Conservation (phyloP, 2,329 filamentous ascomycete species). For the Aspergillus calidoustus region DNA sequence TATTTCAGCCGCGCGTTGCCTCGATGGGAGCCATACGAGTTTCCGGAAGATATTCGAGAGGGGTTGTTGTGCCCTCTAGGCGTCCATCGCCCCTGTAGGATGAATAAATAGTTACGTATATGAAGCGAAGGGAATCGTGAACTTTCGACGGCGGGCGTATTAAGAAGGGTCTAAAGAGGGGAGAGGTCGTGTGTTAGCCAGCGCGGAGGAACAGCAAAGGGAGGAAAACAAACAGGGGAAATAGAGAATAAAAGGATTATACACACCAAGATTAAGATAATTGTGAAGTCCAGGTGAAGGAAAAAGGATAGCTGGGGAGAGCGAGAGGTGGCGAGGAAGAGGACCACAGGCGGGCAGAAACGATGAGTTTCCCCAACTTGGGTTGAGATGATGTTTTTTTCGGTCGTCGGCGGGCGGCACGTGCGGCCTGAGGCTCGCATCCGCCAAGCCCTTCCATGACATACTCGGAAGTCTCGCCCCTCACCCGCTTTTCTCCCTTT, state of each 20-base stretch:
- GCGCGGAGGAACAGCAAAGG: slow-evolving; percentile 9
- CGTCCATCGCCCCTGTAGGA: slow-evolving; percentile 41
- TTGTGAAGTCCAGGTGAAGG: slow-evolving; percentile 18
- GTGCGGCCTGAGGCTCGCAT: slow-evolving; percentile 30
- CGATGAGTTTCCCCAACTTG: slow-evolving; percentile 28
- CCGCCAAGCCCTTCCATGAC: slow-evolving; percentile 29
- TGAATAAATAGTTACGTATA: not conserved
- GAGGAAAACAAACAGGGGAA: slow-evolving; percentile 13
- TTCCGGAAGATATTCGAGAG: slow-evolving; percentile 25
- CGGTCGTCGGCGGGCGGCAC: slow-evolving; percentile 22
- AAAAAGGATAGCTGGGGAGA: slow-evolving; percentile 1
- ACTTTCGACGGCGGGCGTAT: slow-evolving; percentile 8
- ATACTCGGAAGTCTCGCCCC: slow-evolving; percentile 24
- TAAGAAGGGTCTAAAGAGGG: slow-evolving; percentile 8
- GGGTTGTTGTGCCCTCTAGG: slow-evolving; percentile 33
- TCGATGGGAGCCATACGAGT: slow-evolving; percentile 48
- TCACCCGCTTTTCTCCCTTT: slow-evolving; percentile 21
- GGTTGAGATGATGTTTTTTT: slow-evolving; percentile 36
- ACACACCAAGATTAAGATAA: slow-evolving; percentile 22
- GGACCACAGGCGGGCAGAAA: slow-evolving; percentile 16
- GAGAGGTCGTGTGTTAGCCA: slow-evolving; percentile 17
- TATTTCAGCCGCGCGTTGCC: slow-evolving; percentile 43
- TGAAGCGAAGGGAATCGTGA: not conserved
- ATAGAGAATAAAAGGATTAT: not conserved
- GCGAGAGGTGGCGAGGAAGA: slow-evolving; percentile 13